A percentile compares a stretch with the other conserved stretches of the same genome.
Conservation (phyloP, 1,284 basidiomycete species). For the Blastosporella zonata region DNA sequence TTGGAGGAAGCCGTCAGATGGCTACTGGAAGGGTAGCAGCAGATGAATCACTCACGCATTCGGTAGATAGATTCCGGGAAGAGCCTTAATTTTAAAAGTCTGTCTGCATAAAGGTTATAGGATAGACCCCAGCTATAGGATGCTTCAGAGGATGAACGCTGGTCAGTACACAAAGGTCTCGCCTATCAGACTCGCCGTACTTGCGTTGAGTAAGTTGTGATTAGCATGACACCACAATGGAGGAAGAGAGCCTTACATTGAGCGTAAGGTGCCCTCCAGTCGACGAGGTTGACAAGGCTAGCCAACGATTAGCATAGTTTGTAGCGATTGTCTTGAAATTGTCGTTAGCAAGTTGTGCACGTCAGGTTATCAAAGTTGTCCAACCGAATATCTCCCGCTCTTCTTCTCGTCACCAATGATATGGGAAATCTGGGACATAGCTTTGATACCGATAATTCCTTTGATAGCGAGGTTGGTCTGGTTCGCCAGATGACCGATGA, state of each 20-base stretch:
- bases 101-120: constrained; percentile 67
- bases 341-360: not conserved
- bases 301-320: constrained; percentile 53
- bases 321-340: constrained; percentile 47
- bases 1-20: constrained; percentile 19
- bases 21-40: not conserved
- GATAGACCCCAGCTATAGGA: constrained; percentile 55
- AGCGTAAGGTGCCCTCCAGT: constrained; percentile 51
- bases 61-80: constrained; percentile 61
- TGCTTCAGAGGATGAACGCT: constrained; percentile 24
- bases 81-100: constrained; percentile 56
- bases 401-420: constrained; percentile 47
- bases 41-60: constrained; percentile 43
- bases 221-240: constrained; percentile 3
- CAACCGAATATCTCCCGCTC: constrained; percentile 57
- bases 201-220: constrained; percentile 25
- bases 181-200: constrained; percentile 48
- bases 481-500: constrained; percentile 65
- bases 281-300: constrained; percentile 45
- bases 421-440: constrained; percentile 56
- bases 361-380: constrained; percentile 17
- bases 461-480: constrained; percentile 81
- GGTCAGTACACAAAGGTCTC: not conserved
- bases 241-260: constrained; percentile 31
- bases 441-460: constrained; percentile 70